phyloP scores from a whole-genome alignment of 1,139 yeast species.

The Yamadazyma mexicana region DNA sequence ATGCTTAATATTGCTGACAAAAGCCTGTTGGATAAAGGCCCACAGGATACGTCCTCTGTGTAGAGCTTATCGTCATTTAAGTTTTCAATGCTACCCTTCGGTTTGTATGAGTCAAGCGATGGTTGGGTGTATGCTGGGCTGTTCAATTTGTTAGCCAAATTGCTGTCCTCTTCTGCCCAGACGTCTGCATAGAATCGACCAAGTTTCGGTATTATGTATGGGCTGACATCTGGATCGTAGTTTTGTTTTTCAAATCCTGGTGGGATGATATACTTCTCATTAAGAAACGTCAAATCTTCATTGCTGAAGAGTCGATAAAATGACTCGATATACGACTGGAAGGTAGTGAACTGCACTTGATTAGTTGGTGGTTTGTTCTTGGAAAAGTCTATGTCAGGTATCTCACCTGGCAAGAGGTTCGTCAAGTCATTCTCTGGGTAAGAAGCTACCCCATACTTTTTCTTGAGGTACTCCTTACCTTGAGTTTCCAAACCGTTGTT shows the following conservation, averaged over 20 bases:
- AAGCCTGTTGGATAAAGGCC: constrained; percentile 86
- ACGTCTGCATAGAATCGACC: constrained; percentile 80
- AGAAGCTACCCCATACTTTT: constrained; percentile 83
- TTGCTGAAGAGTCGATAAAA: constrained; percentile 75
- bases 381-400: constrained; percentile 86
- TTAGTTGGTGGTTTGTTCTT: constrained; percentile 77
- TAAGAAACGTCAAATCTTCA: constrained; percentile 77
- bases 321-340: constrained; percentile 81
- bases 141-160: constrained; percentile 39
- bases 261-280: constrained; percentile 58
- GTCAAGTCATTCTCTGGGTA: constrained; percentile 79
- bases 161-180: constrained; percentile 84
- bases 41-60: constrained; percentile 78
- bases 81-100: constrained; percentile 62
- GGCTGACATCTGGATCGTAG: constrained; percentile 68
- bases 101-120: constrained; percentile 47
- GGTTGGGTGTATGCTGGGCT: constrained; percentile 40
- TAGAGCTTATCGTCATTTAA: constrained; percentile 67
- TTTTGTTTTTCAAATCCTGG: constrained; percentile 46
- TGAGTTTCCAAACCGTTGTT: constrained; percentile 53
- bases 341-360: constrained; percentile 91
- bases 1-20: constrained; percentile 74
- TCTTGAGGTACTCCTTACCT: constrained; percentile 72
- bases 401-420: constrained; percentile 79
- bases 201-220: constrained; percentile 76